Conservation (phyloP, 1,284 basidiomycete genomes). For the Sphagnurus paluster region DNA sequence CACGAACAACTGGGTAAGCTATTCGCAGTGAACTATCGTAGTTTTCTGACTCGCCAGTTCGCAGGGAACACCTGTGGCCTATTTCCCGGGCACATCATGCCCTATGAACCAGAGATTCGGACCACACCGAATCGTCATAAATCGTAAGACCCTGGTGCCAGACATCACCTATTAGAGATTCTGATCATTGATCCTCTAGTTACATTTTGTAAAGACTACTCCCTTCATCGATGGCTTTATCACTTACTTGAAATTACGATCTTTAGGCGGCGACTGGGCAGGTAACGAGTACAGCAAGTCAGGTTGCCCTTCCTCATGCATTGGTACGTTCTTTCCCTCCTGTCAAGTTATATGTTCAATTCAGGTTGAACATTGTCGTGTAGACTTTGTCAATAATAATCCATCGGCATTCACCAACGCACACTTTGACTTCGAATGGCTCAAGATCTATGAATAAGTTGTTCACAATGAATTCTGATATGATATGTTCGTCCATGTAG, state of each 20-base stretch:
- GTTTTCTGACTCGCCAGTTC: too few relatives aligned
- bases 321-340: conserved; percentile 34
- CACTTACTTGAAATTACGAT: not conserved
- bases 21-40: not conserved
- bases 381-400: conserved; percentile 63
- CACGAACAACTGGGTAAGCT: conserved; percentile 47
- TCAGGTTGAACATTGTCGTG: not conserved
- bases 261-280: conserved; percentile 59
- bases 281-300: conserved; percentile 45
- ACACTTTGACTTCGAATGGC: conserved; percentile 63
- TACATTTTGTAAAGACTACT: conserved; percentile 36
- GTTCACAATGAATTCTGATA: too few relatives aligned
- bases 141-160: conserved; percentile 39
- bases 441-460: conserved; percentile 40
- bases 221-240: not conserved
- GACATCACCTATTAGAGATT: not conserved
- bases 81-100: conserved; percentile 56
- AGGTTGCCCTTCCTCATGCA: conserved; percentile 52
- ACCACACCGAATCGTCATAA: conserved; percentile 62
- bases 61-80: conserved; percentile 55
- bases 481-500: too few relatives aligned
- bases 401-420: conserved; percentile 64
- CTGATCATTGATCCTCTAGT: conserved; percentile 21
- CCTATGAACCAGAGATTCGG: conserved; percentile 54
- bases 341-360: not conserved